phyloP scores from a whole-genome alignment of 2,329 filamentous ascomycete genomes.

The Reticulascus tulasneorum region DNA sequence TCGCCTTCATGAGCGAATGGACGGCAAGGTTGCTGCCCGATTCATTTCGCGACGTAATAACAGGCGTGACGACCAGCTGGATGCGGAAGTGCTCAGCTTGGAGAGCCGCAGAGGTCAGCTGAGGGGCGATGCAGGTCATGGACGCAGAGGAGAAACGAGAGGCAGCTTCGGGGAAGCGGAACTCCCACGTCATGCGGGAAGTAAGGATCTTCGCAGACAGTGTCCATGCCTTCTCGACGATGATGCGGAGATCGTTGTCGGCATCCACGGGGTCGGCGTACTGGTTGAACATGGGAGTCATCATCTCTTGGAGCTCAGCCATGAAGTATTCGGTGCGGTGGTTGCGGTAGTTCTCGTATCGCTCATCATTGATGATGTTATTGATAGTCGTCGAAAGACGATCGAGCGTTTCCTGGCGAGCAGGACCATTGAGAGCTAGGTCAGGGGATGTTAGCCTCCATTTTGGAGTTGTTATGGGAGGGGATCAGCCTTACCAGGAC shows the following conservation, averaged over 20 bases:
- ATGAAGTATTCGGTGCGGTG: slow-evolving; percentile 28
- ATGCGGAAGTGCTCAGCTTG: slow-evolving; percentile 49
- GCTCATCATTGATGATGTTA: slow-evolving; percentile 30
- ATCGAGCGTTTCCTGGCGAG: slow-evolving; percentile 33
- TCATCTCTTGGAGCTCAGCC: slow-evolving; percentile 37
- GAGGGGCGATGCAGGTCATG: slow-evolving; percentile 44
- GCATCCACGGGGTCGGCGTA: slow-evolving; percentile 29
- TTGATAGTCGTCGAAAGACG: slow-evolving; percentile 32
- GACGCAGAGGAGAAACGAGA: slow-evolving; percentile 43
- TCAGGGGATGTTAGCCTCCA: neutral
- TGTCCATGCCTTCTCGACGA: slow-evolving; percentile 39
- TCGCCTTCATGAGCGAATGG: slow-evolving; percentile 39
- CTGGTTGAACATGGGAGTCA: slow-evolving; percentile 35
- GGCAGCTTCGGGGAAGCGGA: slow-evolving; percentile 47
- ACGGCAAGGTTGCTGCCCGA: slow-evolving; percentile 39
- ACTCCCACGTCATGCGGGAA: slow-evolving; percentile 39
- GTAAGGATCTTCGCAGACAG: slow-evolving; percentile 44
- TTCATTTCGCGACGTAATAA: slow-evolving; percentile 52
- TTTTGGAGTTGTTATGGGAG: neutral
- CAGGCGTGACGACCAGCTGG: slow-evolving; percentile 50
- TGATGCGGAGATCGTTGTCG: slow-evolving; percentile 36
- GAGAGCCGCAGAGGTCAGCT: slow-evolving; percentile 35
- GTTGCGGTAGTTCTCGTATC: slow-evolving; percentile 15
- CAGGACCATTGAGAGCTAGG: slow-evolving; percentile 11
- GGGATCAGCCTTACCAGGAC: slow-evolving; percentile 23